Percentiles rank a stretch among this genome's conserved stretches.
phyloP scores from a whole-genome alignment of 176 grass and related monocot genomes.

The Oryza brachyantha region DNA sequence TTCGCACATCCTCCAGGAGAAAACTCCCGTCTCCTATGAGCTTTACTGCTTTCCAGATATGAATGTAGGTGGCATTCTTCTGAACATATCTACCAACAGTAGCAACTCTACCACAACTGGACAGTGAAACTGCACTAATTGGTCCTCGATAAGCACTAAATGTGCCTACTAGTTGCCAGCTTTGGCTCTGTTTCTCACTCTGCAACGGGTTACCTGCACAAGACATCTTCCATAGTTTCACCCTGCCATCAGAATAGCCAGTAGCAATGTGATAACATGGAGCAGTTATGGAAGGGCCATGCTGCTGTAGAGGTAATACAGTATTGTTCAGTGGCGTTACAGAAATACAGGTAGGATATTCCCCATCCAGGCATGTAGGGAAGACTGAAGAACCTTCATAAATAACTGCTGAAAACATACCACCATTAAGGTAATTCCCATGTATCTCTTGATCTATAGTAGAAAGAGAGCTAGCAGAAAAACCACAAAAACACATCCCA shows the following conservation, averaged over 20 bases:
- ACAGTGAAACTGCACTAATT: slow-evolving; percentile 55
- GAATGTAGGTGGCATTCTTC: slow-evolving; percentile 42
- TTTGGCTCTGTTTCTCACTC: slow-evolving; percentile 40
- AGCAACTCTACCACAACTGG: slow-evolving; percentile 74
- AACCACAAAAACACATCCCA: slow-evolving; percentile 33
- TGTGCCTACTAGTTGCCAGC: slow-evolving; percentile 73
- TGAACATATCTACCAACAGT: slow-evolving; percentile 50
- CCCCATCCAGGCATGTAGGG: slow-evolving; percentile 42
- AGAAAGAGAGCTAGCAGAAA: slow-evolving; percentile 38
- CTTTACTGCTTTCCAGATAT: slow-evolving; percentile 84
- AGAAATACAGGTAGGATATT: slow-evolving; percentile 60
- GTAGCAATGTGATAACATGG: slow-evolving; percentile 78
- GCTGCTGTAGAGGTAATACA: slow-evolving; percentile 50
- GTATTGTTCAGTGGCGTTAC: slow-evolving; percentile 42
- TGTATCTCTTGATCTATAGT: slow-evolving; percentile 41
- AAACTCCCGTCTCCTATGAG: slow-evolving; percentile 57
- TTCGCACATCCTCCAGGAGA: slow-evolving; percentile 70
- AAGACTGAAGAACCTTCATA: slow-evolving; percentile 56
- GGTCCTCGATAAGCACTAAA: slow-evolving; percentile 61
- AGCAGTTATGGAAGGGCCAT: slow-evolving; percentile 37
- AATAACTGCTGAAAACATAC: slow-evolving; percentile 49
- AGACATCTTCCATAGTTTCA: slow-evolving; percentile 78
- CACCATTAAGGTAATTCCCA: slow-evolving; percentile 47
- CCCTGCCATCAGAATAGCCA: slow-evolving; percentile 67
- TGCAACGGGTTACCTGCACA: slow-evolving; percentile 35